Evolutionary conservation across 371 early-diverging fungal species (phyloP), one percentile per base, ranked within the genome.

Genomic region (Mucor circinelloides): DNA sequence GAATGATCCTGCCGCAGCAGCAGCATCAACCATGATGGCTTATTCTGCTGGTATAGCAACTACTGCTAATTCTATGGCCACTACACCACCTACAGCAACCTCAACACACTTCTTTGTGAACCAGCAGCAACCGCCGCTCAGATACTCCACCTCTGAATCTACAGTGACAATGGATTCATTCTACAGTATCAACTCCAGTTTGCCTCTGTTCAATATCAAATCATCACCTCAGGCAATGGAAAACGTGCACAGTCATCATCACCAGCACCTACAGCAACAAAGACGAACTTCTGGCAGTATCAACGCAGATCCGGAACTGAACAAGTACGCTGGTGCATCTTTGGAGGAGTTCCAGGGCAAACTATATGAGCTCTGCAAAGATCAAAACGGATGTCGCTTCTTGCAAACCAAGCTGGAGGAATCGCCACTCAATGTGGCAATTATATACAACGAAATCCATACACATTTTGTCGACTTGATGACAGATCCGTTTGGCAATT

Each of bases 401-500:
- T 73, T 96, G 46, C 96, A 96, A 74, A 90, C 87, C 77, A 89
- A 91, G 69, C 79, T 96, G 9, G 96, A 96, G 66, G 63, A 63
- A 38, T 46, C 60, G 0, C 13, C 34, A 15, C 30, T 63, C 4
- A 44, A 82, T 34, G 63, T 90, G 12, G 72, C 82, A 17, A 63
- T 87, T 36, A 92, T 95, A 25, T 94, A 91, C 70, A 69, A 80
- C 25, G 95, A 96, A 66, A 89, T 94, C 5, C 87, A 85, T 57
- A 72, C 81, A 30, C 87, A 93, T 69, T 90, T 94, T 71, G 84
- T 83, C 42, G 92, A 89, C 69, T 74, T 96, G 25, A 95, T 95
- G 94, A 94, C 89, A 27, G 95, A 96, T 74, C 94, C 95, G 10
- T 96, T 96, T 79, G 96, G 95, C 50, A 96, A 96, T 72, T 96